Evolutionary conservation across 2,329 filamentous ascomycete species (phyloP).

Genomic region (Neofusicoccum ribis): DNA sequence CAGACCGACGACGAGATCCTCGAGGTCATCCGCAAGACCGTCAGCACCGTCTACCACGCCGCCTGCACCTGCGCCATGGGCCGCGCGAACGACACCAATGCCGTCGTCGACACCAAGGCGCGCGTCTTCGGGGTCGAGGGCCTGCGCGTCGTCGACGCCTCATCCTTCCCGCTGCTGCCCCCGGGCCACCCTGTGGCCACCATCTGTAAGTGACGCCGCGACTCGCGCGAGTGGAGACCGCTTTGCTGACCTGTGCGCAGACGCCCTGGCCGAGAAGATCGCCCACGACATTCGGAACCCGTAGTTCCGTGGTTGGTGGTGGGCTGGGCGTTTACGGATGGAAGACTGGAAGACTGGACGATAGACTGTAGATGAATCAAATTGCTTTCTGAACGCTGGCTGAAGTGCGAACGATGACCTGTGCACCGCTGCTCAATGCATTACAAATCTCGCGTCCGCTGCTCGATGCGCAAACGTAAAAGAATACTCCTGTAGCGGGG

Average conservation of each 20-base stretch:
- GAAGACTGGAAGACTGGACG: no score
- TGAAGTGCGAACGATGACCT: no score
- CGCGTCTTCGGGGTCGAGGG: slow-evolving; percentile 26
- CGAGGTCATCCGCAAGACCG: slow-evolving; percentile 54
- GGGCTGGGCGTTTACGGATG: no score
- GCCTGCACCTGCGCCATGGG: slow-evolving; percentile 7
- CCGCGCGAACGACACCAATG: neutral
- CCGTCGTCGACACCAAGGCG: slow-evolving; percentile 26
- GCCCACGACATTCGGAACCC: neutral
- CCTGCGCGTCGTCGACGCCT: slow-evolving; percentile 30
- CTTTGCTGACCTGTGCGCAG: no score
- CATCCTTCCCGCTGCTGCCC: slow-evolving; percentile 23
- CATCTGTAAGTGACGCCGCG: neutral
- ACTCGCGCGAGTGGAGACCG: no score
- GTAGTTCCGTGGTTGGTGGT: no score
- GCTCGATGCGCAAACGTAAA: no score
- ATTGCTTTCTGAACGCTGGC: no score
- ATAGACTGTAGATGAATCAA: no score
- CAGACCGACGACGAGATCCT: slow-evolving; percentile 50
- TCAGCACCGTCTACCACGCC: slow-evolving; percentile 1
- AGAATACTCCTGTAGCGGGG: no score
- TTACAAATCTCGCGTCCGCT: no score
- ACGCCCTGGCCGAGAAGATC: neutral
- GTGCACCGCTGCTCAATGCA: no score
- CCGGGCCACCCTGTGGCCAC: neutral